Evolutionary conservation across 345 rosid genomes (phyloP), one percentile per base, ranked within the genome.

Genomic region (Dovyalis caffra): DNA sequence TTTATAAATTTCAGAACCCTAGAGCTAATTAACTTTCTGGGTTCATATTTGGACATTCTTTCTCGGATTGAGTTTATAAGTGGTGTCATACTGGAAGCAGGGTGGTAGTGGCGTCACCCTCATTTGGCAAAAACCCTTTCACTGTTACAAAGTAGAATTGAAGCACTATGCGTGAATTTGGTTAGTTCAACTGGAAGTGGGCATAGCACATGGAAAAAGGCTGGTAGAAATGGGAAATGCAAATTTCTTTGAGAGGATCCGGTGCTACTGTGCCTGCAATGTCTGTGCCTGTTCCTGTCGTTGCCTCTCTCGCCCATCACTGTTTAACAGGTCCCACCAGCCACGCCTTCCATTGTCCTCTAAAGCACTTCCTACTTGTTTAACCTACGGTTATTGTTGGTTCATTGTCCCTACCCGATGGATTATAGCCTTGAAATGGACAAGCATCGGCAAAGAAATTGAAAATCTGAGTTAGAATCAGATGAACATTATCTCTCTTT

Each of bases 111-210:
- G n/a, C n/a, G 47, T 14, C 47, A 43, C 47, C 18, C 18, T 43
- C 47, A 16, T 14, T 3, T 9, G 47, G 47, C 47, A 12, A 12
- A 40, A 12, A 40, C 47, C 47, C 10, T 40, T 40, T 3, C 18
- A 14, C 47, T 43, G 15, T 14, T 43, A 3, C 47, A 43, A 10
- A 2, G 31, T 33, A 32, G 16, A 32, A 21, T 35, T 49, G 4
- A 23, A 66, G 34, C 64, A 47, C 51, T 66, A 8, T 34, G 35
- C 71, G 6, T 56, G 57, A 29, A 66, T 51, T 74, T 74, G 70
- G 70, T 31, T 33, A 7, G 35, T 26, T 10, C 56, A 72, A 18
- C 29, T 38, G 9, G 53, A 38, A 58, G 25, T 71, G 53, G 32
- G 56, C 56, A 18, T 16, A 5, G 56, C 21, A 47, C 56, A 47